Evolutionary conservation across 768 basidiomycete species (phyloP).

Genomic region (Leccinum ochraceum): DNA sequence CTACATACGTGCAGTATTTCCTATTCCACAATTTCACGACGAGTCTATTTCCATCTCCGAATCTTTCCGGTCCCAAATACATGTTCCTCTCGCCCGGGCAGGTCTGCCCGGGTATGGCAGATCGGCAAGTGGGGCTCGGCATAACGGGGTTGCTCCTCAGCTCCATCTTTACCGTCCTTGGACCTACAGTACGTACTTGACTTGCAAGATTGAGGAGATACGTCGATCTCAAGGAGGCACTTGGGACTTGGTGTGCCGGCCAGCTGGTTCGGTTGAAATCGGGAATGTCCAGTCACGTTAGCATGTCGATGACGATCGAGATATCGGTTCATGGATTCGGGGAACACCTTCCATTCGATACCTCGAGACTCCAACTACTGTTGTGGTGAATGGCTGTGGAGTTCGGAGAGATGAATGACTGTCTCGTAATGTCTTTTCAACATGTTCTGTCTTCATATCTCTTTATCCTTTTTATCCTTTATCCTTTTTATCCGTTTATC

Average conservation of each 20-base stretch:
- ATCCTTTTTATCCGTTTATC: neutral
- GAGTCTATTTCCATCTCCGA: constrained; percentile 11
- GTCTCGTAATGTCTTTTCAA: neutral
- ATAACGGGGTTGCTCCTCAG: constrained; percentile 5
- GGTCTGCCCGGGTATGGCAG: constrained; percentile 13
- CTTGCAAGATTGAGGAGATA: neutral
- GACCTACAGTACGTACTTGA: neutral
- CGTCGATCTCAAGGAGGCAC: neutral
- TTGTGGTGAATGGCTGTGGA: neutral
- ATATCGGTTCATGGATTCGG: neutral
- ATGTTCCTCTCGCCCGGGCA: constrained; percentile 2
- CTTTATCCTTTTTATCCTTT: neutral
- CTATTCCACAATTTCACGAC: neutral
- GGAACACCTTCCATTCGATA: neutral
- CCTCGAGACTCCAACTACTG: neutral
- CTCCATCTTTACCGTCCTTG: neutral
- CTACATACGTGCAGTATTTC: neutral
- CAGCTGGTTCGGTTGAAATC: neutral
- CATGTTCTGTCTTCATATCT: neutral
- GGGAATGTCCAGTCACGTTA: neutral
- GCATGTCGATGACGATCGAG: neutral
- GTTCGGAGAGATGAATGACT: neutral
- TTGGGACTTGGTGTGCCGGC: neutral
- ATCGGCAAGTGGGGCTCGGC: constrained; percentile 7
- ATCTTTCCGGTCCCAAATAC: constrained; percentile 12